These are phyloP conservation scores for Fusarium euwallaceae DNA, from an alignment of 2,329 filamentous ascomycete genomes.

Conservation along the genomic window DNA sequence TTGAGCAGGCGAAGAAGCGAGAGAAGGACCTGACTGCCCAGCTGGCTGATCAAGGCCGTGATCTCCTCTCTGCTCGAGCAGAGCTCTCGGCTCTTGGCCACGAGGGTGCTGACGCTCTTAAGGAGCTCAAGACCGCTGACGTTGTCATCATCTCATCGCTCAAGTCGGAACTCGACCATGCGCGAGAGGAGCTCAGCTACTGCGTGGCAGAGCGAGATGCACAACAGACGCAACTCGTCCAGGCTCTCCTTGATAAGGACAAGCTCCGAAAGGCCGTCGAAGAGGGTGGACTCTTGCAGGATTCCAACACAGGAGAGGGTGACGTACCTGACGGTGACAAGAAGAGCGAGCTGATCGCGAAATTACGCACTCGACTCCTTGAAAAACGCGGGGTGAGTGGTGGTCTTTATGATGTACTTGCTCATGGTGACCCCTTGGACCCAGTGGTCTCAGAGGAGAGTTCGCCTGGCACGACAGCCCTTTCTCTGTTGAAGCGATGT, in stretches of 20 bases:
- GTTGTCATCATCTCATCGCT: constrained; percentile 70
- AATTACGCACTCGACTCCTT: constrained; percentile 67
- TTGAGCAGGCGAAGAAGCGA: constrained; percentile 59
- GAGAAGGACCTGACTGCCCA: constrained; percentile 62
- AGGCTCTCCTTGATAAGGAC: constrained; percentile 71
- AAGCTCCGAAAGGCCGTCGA: constrained; percentile 68
- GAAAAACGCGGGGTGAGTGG: constrained; percentile 71
- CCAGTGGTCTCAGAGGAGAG: constrained; percentile 21
- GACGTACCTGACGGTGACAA: constrained; percentile 56
- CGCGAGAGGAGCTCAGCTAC: constrained; percentile 64
- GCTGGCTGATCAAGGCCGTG: constrained; percentile 67
- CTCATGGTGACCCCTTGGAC: constrained; percentile 16
- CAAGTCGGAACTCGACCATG: constrained; percentile 67
- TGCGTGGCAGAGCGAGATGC: constrained; percentile 66
- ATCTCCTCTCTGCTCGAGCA: constrained; percentile 64
- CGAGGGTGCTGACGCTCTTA: constrained; percentile 66
- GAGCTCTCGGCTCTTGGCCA: constrained; percentile 68
- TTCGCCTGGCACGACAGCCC: not conserved
- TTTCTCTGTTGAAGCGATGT: not conserved
- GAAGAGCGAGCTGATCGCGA: constrained; percentile 67
- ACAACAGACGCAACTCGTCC: constrained; percentile 71
- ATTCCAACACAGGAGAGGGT: constrained; percentile 51
- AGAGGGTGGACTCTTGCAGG: constrained; percentile 59
- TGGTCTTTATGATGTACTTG: constrained; percentile 23
- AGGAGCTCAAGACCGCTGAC: constrained; percentile 71